Evolutionary conservation across 345 rosid genomes (phyloP).

Genomic region (Capsella bursapastoris): DNA sequence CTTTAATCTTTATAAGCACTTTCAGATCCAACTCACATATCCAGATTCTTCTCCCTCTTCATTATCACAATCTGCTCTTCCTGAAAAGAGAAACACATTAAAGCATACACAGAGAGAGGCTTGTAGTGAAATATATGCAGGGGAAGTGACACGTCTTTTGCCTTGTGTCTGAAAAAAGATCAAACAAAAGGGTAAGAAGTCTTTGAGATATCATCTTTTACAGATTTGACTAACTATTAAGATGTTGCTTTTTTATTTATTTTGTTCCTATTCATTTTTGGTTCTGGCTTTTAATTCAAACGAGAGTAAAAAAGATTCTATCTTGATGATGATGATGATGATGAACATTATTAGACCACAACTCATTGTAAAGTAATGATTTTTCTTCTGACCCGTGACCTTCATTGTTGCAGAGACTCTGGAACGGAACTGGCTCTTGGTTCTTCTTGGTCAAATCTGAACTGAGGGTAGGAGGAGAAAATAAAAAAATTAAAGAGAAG

Average conservation of each 20-base stretch:
- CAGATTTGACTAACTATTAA: slow-evolving; percentile 24
- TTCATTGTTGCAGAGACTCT: slow-evolving; percentile 45
- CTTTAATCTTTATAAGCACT: slow-evolving; percentile 43
- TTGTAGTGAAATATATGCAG: slow-evolving; percentile 36
- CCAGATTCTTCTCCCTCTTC: slow-evolving; percentile 54
- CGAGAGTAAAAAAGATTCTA: slow-evolving; percentile 12
- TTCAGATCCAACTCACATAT: slow-evolving; percentile 63
- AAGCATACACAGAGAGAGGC: slow-evolving; percentile 37
- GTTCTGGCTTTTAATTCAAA: slow-evolving; percentile 27
- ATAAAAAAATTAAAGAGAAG: background rate
- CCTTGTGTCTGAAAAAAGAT: slow-evolving; percentile 40
- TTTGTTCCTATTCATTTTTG: slow-evolving; percentile 23
- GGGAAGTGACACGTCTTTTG: slow-evolving; percentile 42
- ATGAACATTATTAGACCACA: slow-evolving; percentile 25
- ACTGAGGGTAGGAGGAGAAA: slow-evolving; percentile 25
- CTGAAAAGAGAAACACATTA: slow-evolving; percentile 27
- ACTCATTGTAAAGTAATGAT: slow-evolving; percentile 29
- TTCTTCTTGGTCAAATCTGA: slow-evolving; percentile 48
- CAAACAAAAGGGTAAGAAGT: slow-evolving; percentile 43
- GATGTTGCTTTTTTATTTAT: background rate
- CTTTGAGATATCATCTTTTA: slow-evolving; percentile 39
- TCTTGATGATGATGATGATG: slow-evolving; percentile 29
- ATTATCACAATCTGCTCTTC: slow-evolving; percentile 53
- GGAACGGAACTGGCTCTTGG: slow-evolving; percentile 26
- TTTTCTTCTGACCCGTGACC: slow-evolving; percentile 40